Base-by-base conservation (phyloP, 352 stramenopile genomes). In the Globisporangium camurandrum region DNA sequence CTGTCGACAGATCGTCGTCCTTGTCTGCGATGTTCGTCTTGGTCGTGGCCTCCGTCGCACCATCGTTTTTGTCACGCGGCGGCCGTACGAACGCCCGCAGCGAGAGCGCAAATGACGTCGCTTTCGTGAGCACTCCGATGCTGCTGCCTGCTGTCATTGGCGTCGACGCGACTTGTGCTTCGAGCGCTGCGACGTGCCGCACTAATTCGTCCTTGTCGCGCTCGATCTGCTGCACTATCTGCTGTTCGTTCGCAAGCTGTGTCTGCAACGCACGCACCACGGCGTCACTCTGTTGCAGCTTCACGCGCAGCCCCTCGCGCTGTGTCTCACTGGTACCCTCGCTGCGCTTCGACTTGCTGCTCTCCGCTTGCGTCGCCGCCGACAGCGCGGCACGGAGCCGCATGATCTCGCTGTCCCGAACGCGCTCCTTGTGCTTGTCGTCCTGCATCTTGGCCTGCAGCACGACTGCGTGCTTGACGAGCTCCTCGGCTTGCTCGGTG, bases 391-490 rank as follows among this genome's bases (percentile, higher is more conserved):
- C 62, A 27, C 56, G 56, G 14, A 62, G 54, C 0, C 69, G 73
- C 42, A 57, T 46, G 12, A 62, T 46, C 56, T 86, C 76, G 33
- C 49, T 75, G 16, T 86, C 76, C 33, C 72, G 78, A 10, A 71
- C 59, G 9, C 53, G 59, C n/a, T 84, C 77, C 36, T 61, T 63
- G 30, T 53, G 50, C 23, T 66, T 67, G 1, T 76, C 69, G 30
- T 88, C 74, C n/a, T 71, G 63, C 0, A 62, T 67, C 27, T 83
- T 80, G 1, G 67, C 51, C 30, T 72, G 64, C 16, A 85, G 54
- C 22, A 88, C 62, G 12, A 86, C 71, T 1, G 70, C 73, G 44
- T 81, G 70, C 49, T 84, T 83, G n/a, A 71, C 51, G 19, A 88
- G 64, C 47, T 86, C 77, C 24, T 82, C 74, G 4, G 38, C 56